phyloP scores from a whole-genome alignment of 306 rosid species.

The Crataegus laevigata region DNA sequence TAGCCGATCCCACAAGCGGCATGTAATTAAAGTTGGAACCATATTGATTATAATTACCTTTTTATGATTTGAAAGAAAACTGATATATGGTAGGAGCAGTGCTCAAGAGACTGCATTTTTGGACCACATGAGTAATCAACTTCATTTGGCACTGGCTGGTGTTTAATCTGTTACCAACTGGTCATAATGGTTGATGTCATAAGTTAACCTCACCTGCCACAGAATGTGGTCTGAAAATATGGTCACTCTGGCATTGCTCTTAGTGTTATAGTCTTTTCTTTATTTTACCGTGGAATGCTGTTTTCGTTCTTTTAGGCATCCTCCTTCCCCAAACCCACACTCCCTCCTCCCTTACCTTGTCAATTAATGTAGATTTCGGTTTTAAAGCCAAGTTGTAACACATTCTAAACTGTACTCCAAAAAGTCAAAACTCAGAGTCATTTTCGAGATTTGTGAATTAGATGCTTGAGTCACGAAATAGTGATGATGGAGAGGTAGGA shows the following conservation, averaged over 20 bases:
- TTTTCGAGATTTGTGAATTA: background rate
- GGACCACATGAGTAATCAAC: background rate
- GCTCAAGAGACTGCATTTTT: background rate
- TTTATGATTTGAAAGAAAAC: background rate
- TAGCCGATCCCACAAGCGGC: constrained; percentile 61
- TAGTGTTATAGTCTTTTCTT: background rate
- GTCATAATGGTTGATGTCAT: background rate
- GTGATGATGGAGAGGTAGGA: background rate
- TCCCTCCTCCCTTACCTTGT: too few relatives aligned
- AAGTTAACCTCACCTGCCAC: background rate
- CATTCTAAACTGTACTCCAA: background rate
- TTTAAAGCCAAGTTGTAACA: background rate
- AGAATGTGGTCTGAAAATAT: background rate
- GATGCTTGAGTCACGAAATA: background rate
- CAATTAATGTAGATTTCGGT: background rate
- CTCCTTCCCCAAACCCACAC: too few relatives aligned
- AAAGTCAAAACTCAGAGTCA: background rate
- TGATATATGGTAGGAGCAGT: background rate
- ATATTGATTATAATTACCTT: background rate
- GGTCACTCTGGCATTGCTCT: background rate
- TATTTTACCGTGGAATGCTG: background rate
- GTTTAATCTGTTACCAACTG: background rate
- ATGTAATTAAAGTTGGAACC: constrained; percentile 74
- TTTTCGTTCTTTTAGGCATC: background rate
- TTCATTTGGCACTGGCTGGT: background rate